Evolutionary conservation across 768 basidiomycete species (phyloP), one percentile per base, ranked within the genome.

Genomic region (Agaricus sinodeliciosus): DNA sequence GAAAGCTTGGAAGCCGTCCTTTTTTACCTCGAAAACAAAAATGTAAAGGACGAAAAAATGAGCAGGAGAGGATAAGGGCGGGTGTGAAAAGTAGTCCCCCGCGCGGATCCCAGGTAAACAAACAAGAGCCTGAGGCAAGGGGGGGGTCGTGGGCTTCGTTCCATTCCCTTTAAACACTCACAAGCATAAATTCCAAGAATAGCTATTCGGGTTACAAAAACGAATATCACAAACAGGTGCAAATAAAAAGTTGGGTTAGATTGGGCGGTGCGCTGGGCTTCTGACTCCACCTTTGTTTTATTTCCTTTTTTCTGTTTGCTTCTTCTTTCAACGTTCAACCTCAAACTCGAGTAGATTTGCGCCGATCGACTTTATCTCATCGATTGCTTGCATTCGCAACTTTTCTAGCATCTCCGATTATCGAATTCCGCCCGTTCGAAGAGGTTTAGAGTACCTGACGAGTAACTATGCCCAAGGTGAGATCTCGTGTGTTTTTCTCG

Each of bases 381-480:
- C 42, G 42, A 43, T 22, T 43, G 11, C 15, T 22, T 22, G 18
- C 2, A 18, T 12, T 43, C 18, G 19, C 42, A 18, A 7, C 22
- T 12, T 35, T 15, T 15, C 13, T 9, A 35, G 34, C 11, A 43
- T 12, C 11, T 25, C 39, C 22, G 22, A 22, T 22, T 22, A 22
- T 22, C 22, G 22, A 22, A 2, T 22, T 22, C 3, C 22, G 22
- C 22, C 3, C 22, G 22, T 22, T 22, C 3, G 22, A 22, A 22
- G 22, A 22, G 22, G 22, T 22, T 22, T 50, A 25, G 26, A 16
- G n/a, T 35, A 31, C 28, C 19, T 22, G 19, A 15, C 31, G 27
- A 27, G 40, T 43, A 35, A 41, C 19, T 31, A 53, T 53, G 51
- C 51, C 51, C 36, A 53, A 53, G 51, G 51, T 53, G n/a, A 37